Conservation (phyloP, 768 basidiomycete genomes). For the Leccinum rimulosum region DNA sequence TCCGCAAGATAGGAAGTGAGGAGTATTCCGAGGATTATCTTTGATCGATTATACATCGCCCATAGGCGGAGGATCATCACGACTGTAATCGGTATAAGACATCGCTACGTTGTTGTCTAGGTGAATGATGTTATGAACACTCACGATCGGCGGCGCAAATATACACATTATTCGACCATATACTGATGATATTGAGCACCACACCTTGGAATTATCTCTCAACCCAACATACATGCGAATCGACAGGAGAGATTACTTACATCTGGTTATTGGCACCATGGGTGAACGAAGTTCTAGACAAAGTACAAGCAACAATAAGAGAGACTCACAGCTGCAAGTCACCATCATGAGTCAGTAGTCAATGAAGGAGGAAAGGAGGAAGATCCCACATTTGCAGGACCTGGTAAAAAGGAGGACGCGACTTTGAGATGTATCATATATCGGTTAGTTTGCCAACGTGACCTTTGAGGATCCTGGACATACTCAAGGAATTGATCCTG, state of each 20-base stretch:
- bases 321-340: neutral
- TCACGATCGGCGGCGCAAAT: neutral
- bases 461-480: neutral
- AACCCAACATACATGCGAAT: neutral
- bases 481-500: neutral
- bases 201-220: neutral
- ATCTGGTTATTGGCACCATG: neutral
- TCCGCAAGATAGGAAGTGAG: neutral
- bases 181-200: neutral
- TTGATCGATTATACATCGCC: neutral
- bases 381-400: neutral
- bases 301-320: neutral
- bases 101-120: neutral
- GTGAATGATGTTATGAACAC: neutral
- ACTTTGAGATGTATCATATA: neutral
- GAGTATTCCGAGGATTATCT: neutral
- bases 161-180: neutral
- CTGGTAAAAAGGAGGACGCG: neutral
- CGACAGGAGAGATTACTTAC: neutral
- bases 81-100: neutral
- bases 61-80: neutral
- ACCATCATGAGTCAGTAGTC: neutral
- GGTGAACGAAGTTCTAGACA: neutral
- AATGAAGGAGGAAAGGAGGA: neutral
- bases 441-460: neutral